Percentiles rank a stretch among this genome's conserved stretches.
These are phyloP conservation scores for Aurinia saxatilis DNA, from an alignment of 345 rosid genomes.

Conservation along the genomic window DNA sequence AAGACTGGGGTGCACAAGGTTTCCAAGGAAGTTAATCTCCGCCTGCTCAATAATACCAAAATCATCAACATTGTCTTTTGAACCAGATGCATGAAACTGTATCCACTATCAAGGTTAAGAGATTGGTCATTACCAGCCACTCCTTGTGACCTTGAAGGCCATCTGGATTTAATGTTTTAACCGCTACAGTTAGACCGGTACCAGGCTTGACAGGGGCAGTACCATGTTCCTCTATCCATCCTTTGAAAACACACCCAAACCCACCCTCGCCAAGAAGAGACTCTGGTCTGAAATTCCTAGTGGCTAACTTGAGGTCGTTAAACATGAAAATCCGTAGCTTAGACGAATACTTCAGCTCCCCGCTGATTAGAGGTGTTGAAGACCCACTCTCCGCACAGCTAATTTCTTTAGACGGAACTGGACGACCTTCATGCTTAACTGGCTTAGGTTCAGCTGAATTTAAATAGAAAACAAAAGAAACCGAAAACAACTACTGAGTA, in stretches of 20 bases:
- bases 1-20: slow-evolving; percentile 64
- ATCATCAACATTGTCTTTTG: background rate
- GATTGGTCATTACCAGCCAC: slow-evolving; percentile 64
- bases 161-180: slow-evolving; percentile 82
- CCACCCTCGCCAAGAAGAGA: slow-evolving; percentile 91
- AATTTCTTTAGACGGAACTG: slow-evolving; percentile 36
- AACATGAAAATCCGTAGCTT: slow-evolving; percentile 61
- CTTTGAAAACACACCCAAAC: slow-evolving; percentile 91
- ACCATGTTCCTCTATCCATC: slow-evolving; percentile 91
- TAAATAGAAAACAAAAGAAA: background rate
- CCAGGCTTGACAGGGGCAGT: slow-evolving; percentile 92
- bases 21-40: slow-evolving; percentile 70
- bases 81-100: background rate
- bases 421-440: slow-evolving; percentile 31
- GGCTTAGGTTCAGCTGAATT: slow-evolving; percentile 37
- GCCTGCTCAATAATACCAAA: slow-evolving; percentile 39
- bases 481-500: background rate
- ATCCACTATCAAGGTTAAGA: background rate
- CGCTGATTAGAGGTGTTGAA: slow-evolving; percentile 54
- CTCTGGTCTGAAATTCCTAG: slow-evolving; percentile 80
- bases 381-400: slow-evolving; percentile 48
- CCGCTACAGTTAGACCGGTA: slow-evolving; percentile 83
- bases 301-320: slow-evolving; percentile 66
- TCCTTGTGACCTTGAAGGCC: slow-evolving; percentile 98
- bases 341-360: slow-evolving; percentile 64